Conservation (phyloP, 164 flowering plant species). For the Dillenia turbinata region DNA sequence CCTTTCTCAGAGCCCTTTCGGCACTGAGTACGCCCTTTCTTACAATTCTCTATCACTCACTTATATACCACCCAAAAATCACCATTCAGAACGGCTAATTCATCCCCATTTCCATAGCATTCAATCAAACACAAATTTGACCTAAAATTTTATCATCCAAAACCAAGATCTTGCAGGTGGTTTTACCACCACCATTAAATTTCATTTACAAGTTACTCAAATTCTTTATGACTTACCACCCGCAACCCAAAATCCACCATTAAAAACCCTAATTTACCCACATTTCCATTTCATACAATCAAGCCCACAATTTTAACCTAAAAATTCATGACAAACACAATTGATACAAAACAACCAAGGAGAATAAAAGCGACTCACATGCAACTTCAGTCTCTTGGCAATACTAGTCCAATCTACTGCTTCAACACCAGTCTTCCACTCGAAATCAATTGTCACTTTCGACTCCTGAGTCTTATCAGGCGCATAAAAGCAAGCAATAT, state of each 20-base stretch:
- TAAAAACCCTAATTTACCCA: not conserved
- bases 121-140: too few relatives aligned
- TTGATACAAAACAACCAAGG: not conserved
- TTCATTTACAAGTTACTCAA: not conserved
- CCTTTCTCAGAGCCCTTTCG: too few relatives aligned
- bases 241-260: not conserved
- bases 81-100: too few relatives aligned
- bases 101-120: too few relatives aligned
- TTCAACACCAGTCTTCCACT: constrained; percentile 70
- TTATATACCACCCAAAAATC: too few relatives aligned
- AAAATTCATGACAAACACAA: not conserved
- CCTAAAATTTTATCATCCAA: too few relatives aligned
- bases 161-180: too few relatives aligned
- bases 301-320: too few relatives aligned
- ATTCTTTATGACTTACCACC: not conserved
- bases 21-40: too few relatives aligned
- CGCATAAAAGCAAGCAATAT: constrained; percentile 62
- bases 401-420: constrained; percentile 68
- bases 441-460: constrained; percentile 51
- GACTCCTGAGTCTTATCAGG: constrained; percentile 30
- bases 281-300: too few relatives aligned
- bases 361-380: constrained; percentile 31
- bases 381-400: constrained; percentile 58
- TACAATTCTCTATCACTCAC: too few relatives aligned
- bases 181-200: not conserved